These are phyloP conservation scores for Adansonia rubrostipa DNA, from an alignment of 441 rosid species.

Conservation along the genomic window DNA sequence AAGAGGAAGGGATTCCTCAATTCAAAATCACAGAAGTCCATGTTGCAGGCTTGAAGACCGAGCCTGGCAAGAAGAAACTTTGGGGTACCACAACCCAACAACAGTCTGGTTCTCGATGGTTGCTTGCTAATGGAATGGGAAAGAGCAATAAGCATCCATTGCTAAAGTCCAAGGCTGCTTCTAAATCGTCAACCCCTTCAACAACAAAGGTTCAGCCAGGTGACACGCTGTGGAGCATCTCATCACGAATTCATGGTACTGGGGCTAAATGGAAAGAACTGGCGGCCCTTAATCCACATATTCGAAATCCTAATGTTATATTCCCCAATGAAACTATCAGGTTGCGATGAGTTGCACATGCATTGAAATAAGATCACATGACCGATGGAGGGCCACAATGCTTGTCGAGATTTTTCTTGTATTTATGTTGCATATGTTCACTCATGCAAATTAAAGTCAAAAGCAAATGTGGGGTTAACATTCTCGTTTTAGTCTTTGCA, in stretches of 20 bases:
- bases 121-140: constrained; percentile 95
- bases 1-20: constrained; percentile 65
- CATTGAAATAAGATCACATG: background rate
- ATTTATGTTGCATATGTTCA: background rate
- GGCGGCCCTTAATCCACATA: constrained; percentile 46
- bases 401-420: background rate
- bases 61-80: constrained; percentile 64
- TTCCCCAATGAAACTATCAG: constrained; percentile 46
- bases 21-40: constrained; percentile 83
- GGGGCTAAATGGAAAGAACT: constrained; percentile 71
- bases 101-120: constrained; percentile 93
- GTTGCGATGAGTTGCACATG: constrained; percentile 31
- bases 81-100: constrained; percentile 77
- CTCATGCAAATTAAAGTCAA: background rate
- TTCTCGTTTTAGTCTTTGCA: background rate
- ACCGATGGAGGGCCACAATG: background rate
- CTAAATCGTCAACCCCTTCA: constrained; percentile 43
- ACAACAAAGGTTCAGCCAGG: constrained; percentile 58
- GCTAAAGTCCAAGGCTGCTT: constrained; percentile 53
- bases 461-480: constrained; percentile 7
- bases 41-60: constrained; percentile 77
- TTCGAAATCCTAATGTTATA: constrained; percentile 49
- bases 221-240: constrained; percentile 85
- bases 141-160: constrained; percentile 66
- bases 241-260: constrained; percentile 56